phyloP scores from a whole-genome alignment of 495 filamentous ascomycete genomes.

The Penicillium salamii region DNA sequence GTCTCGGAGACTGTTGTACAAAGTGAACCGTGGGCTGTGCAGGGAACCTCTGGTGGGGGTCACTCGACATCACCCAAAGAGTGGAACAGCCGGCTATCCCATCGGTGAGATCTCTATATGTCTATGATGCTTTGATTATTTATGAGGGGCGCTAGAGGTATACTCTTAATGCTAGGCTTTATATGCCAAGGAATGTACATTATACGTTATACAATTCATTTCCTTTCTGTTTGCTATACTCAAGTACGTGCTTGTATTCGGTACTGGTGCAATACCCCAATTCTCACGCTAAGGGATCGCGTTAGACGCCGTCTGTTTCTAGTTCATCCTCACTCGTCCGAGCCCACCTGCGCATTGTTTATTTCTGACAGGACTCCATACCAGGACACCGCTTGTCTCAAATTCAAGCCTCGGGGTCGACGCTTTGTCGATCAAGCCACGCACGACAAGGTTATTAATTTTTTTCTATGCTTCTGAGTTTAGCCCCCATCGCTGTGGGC shows the following conservation, averaged over 20 bases:
- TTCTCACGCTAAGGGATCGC: too few species aligned
- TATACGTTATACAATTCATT: neutral
- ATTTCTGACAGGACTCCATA: too few species aligned
- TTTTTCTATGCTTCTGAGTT: neutral
- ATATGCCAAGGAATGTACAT: neutral
- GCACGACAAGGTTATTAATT: neutral
- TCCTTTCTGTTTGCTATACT: too few species aligned
- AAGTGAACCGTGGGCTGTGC: slow-evolving; percentile 20
- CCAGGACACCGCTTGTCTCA: too few species aligned
- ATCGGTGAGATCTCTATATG: neutral
- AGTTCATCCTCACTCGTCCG: too few species aligned
- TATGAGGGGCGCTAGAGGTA: neutral
- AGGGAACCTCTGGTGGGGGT: neutral
- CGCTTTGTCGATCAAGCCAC: neutral
- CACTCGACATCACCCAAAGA: slow-evolving; percentile 13
- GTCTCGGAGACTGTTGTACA: slow-evolving; percentile 31
- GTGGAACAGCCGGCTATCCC: slow-evolving; percentile 4
- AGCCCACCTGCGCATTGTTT: too few species aligned
- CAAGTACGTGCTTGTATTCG: neutral
- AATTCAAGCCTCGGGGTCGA: too few species aligned
- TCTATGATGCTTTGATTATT: neutral
- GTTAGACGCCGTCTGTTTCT: too few species aligned
- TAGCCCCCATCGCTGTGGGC: neutral
- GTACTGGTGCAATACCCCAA: neutral
- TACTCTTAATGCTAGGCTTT: neutral